phyloP scores from a whole-genome alignment of 208 protist genomes.

The Acanthamoeba healyi region DNA sequence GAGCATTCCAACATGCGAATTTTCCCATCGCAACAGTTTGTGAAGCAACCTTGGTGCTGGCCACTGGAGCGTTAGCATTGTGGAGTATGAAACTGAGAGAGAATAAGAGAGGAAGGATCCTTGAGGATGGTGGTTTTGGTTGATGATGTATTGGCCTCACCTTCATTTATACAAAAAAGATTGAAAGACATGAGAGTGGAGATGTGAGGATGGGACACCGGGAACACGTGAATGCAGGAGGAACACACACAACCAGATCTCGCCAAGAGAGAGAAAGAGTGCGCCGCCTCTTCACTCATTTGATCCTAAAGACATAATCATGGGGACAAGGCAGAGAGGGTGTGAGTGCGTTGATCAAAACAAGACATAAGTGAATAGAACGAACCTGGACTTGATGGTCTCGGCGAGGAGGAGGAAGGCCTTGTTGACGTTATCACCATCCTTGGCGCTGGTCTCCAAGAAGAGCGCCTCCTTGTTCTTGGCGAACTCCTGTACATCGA shows the following conservation, averaged over 20 bases:
- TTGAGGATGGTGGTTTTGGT: too few relatives aligned
- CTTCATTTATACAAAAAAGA: neutral
- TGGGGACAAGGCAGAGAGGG: neutral
- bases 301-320: neutral
- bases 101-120: too few relatives aligned
- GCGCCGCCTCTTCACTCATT: neutral
- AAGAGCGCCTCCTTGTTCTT: slow-evolving; percentile 62
- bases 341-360: neutral
- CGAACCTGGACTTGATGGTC: slow-evolving; percentile 43
- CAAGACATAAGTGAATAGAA: neutral
- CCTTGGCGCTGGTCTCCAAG: slow-evolving; percentile 75
- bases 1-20: neutral
- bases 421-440: slow-evolving; percentile 61
- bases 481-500: slow-evolving; percentile 34
- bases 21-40: neutral
- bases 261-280: neutral
- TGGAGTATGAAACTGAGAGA: too few relatives aligned
- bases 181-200: too few relatives aligned
- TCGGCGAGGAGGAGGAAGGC: slow-evolving; percentile 63
- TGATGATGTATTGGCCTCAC: too few relatives aligned
- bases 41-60: too few relatives aligned
- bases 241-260: too few relatives aligned
- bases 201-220: too few relatives aligned
- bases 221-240: too few relatives aligned
- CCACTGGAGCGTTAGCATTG: too few relatives aligned